Evolutionary conservation across 345 rosid species (phyloP), one percentile per base, ranked within the genome.

Genomic region (Arabis hirsuta): DNA sequence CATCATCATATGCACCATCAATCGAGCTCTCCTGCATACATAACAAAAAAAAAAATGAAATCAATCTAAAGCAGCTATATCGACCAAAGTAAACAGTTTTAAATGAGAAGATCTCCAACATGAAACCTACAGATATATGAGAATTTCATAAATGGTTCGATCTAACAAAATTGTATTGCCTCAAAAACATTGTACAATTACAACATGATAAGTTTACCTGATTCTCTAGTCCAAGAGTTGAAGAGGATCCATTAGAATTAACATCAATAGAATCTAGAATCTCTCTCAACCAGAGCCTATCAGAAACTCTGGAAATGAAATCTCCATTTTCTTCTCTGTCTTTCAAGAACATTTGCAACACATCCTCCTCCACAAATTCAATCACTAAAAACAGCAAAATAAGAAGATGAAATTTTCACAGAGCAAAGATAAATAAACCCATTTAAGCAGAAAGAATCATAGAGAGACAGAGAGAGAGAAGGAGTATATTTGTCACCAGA

Each of bases 291-390:
- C 92, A 94, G 47, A 94, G 75, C 62, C 73, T 69, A 67, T 94
- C 98, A 58, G 88, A 86, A 72, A 82, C 86, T 82, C 73, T 91
- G 43, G 97, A 89, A 71, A 94, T 73, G 64, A 91, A 82, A 78
- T 94, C 97, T 55, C 97, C 98, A 72, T 83, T 91, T 26, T 84
- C 44, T 77, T 81, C 81, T 74, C 97, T 85, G 66, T 94, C 96
- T 81, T 82, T 84, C 51, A 94, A 79, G 79, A 89, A 94, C 78
- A 81, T 79, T 56, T 78, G 82, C 84, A 91, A 44, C 54, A 91
- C 87, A 71, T 89, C 97, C 46, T 86, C 95, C 74, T 86, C 95
- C 44, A 79, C 78, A 29, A 81, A 75, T 83, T 85, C 88, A 50
- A 79, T 67, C 65, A 80, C 90, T 88, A 6, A 42, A 50, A 45